Evolutionary conservation across 1,284 basidiomycete species (phyloP).

Genomic region (Naganishia liquefaciens): DNA sequence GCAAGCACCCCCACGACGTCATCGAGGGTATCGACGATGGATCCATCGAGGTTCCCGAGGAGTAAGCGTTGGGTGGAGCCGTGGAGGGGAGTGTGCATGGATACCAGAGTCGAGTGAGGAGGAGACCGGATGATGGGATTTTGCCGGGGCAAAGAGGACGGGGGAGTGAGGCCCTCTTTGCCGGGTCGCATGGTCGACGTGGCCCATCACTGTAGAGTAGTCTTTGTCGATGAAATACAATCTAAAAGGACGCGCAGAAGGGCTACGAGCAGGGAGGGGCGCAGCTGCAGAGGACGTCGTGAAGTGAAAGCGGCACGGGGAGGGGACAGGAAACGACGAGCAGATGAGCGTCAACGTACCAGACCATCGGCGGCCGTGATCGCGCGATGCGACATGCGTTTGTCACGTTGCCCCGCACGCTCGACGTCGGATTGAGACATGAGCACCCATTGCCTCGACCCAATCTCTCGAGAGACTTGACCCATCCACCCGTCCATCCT

Average conservation of each 20-base stretch:
- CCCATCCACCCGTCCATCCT: neutral
- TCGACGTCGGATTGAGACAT: neutral
- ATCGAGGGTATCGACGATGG: constrained; percentile 96
- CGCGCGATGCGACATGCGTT: neutral
- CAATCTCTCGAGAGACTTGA: too few species aligned
- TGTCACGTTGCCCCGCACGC: neutral
- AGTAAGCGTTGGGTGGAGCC: constrained; percentile 60
- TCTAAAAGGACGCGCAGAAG: constrained; percentile 10
- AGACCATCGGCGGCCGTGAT: too few species aligned
- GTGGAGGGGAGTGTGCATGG: neutral
- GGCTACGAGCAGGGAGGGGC: too few species aligned
- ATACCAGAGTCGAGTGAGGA: neutral
- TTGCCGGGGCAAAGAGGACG: constrained; percentile 7
- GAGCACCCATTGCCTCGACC: too few species aligned
- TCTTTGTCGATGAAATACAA: constrained; percentile 21
- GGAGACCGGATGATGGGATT: constrained; percentile 10
- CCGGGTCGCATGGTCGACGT: neutral
- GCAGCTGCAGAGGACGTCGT: too few species aligned
- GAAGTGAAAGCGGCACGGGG: too few species aligned
- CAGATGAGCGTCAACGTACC: too few species aligned
- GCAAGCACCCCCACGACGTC: constrained; percentile 88
- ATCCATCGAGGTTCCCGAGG: constrained; percentile 90
- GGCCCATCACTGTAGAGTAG: constrained; percentile 28
- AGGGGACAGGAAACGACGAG: too few species aligned
- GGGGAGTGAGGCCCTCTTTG: neutral